Base-by-base conservation (phyloP, 805 yeast species). In the Lachancea meyersii region DNA sequence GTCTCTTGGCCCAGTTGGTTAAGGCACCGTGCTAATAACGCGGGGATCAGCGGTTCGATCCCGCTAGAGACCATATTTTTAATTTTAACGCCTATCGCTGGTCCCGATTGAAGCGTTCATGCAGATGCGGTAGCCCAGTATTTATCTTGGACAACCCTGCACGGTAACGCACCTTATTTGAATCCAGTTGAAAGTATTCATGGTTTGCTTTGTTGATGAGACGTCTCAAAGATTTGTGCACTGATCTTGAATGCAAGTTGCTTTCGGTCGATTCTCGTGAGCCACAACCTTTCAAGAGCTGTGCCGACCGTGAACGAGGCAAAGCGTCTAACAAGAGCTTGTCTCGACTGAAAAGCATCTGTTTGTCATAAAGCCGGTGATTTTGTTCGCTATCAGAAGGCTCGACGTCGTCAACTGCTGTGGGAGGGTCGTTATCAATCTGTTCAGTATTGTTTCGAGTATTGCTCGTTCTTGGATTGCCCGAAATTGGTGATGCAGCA, bases 181-280 rank as follows among this genome's bases (percentile, higher is more conserved):
- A 54, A 30, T 59, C 63, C 4, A 55, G 53, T 20, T 54, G 46
- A 39, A 55, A 59, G 8, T 52, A 24, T 11, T 38, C 44, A 36
- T 45, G 53, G 38, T 59, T 58, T 19, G 63, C 50, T 45, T 46
- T 48, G 38, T 50, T 35, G 10, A 58, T 58, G 18, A 59, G 42
- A 35, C 55, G 60, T 21, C 54, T 55, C 13, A 59, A 41, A 5
- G 63, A 44, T 41, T 51, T 55, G 38, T 57, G 63, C 22, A 54
- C 49, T 11, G 16, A 18, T 19, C 10, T 32, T 6, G 14, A 19
- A 32, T 5, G 3, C 19, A 9, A 13, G 35, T 32, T 18, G 23
- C 35, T n/a, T 28, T 28, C 16, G 10, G 11, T 8, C 26, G n/a
- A n/a, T n/a, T n/a, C n/a, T n/a, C n/a, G n/a, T n/a, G n/a, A n/a